Base-by-base conservation (phyloP, 2,329 filamentous ascomycete genomes). In the Fusarium begoniae region DNA sequence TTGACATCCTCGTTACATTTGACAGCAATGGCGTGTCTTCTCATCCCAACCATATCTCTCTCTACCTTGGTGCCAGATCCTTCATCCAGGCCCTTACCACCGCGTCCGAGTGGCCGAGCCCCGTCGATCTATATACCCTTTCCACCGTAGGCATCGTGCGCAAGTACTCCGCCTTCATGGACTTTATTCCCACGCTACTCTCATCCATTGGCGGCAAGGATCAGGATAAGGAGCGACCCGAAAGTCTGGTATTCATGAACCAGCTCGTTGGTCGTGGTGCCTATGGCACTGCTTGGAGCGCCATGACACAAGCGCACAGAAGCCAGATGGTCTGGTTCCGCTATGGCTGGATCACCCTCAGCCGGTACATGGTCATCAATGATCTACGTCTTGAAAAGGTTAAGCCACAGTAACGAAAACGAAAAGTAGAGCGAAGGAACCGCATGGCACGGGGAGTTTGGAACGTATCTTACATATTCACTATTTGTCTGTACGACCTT, bases 271-370 rank as follows among this genome's bases (percentile, higher is more conserved):
- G 91, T 72, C 89, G 79, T 5, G 83, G 83, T 54, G 85, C 83
- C n/a, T 81, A 86, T 65, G 81, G 81, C 15, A 85, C 87, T 37
- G 96, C 94, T 13, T 92, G 95, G 85, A 88, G 85, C 62, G 95
- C 96, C 38, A 99, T 99, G 96, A 95, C 93, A 4, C 87, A 89
- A 62, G 96, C 94, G 35, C 96, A 99, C 85, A 87, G 91, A 84
- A 98, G 95, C 82, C 96, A 99, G 87, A 99, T 99, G 96, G 90
- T 94, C 43, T 99, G 96, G 96, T 99, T 98, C 81, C 90, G 96
- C 13, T 98, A 95, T 89, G 94, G 95, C 6, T 99, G 95, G 95
- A 98, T 99, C 80, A 88, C 90, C 0, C 81, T 98, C 65, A 96
- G 95, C 79, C 88, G 96, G 69, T 99, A 98, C 84, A 98, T 99